Conservation (phyloP, 192 early-diverging fungal species). For the Dispira simplex region DNA sequence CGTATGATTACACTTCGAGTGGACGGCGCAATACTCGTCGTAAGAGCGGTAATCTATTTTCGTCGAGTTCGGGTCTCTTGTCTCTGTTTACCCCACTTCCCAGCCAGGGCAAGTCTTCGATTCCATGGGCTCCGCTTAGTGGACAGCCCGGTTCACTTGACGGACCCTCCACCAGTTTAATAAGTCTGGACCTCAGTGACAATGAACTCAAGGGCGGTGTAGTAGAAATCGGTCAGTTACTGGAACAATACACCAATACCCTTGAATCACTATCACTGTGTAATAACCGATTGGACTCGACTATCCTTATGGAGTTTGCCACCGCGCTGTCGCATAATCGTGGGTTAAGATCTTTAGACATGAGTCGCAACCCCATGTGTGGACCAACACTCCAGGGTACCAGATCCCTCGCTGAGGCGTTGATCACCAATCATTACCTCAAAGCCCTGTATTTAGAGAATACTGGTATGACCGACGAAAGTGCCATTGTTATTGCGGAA, state of each 20-base stretch:
- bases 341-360: conserved; percentile 30
- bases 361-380: conserved; percentile 36
- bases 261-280: conserved; percentile 20
- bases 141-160: neutral
- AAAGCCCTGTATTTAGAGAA: conserved; percentile 43
- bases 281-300: conserved; percentile 32
- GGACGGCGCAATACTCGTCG: neutral
- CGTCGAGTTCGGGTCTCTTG: neutral
- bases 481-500: conserved; percentile 70
- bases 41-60: neutral
- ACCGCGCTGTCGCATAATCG: conserved; percentile 30
- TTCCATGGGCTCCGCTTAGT: neutral
- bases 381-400: conserved; percentile 16
- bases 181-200: conserved; percentile 17
- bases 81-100: neutral
- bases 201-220: conserved; percentile 17
- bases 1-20: conserved; percentile 9
- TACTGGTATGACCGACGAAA: conserved; percentile 48
- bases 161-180: conserved; percentile 5
- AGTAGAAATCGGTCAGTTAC: conserved; percentile 3
- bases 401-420: conserved; percentile 14
- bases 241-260: conserved; percentile 12
- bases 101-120: too few species aligned
- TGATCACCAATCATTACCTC: conserved; percentile 44
- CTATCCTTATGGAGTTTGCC: conserved; percentile 23